phyloP scores from a whole-genome alignment of 2,329 filamentous ascomycete species.

The Fusarium mangiferae region DNA sequence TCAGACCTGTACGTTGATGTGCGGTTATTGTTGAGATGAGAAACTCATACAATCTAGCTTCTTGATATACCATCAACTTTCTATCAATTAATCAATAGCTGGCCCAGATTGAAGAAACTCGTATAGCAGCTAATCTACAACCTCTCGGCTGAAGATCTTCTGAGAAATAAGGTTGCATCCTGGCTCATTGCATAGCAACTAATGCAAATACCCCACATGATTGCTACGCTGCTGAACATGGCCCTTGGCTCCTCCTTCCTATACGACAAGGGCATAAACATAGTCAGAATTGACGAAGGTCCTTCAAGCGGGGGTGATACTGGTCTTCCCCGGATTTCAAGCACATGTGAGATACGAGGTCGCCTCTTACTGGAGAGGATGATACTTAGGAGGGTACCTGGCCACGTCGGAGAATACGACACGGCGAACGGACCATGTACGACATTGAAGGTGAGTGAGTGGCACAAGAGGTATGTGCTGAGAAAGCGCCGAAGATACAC shows the following conservation, averaged over 20 bases:
- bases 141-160: not conserved
- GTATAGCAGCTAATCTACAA: too few relatives aligned
- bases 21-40: fast-evolving
- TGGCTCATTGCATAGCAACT: not conserved
- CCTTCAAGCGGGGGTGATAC: not conserved
- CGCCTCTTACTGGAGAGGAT: not conserved
- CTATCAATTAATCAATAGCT: not conserved
- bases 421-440: not conserved
- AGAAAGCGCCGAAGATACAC: not conserved
- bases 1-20: fast-evolving
- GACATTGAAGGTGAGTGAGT: not conserved
- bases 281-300: not conserved
- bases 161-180: not conserved
- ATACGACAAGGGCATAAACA: not conserved
- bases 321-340: not conserved
- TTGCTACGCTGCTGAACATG: not conserved
- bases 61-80: not conserved
- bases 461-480: not conserved
- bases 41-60: too few relatives aligned
- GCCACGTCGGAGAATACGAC: not conserved
- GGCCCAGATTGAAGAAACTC: fast-evolving
- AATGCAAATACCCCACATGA: not conserved
- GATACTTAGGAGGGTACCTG: too few relatives aligned
- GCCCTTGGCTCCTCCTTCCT: not conserved
- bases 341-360: not conserved